Evolutionary conservation across 169 alveolate species (phyloP), one percentile per base, ranked within the genome.

Genomic region (Cardiosporidium cionae): DNA sequence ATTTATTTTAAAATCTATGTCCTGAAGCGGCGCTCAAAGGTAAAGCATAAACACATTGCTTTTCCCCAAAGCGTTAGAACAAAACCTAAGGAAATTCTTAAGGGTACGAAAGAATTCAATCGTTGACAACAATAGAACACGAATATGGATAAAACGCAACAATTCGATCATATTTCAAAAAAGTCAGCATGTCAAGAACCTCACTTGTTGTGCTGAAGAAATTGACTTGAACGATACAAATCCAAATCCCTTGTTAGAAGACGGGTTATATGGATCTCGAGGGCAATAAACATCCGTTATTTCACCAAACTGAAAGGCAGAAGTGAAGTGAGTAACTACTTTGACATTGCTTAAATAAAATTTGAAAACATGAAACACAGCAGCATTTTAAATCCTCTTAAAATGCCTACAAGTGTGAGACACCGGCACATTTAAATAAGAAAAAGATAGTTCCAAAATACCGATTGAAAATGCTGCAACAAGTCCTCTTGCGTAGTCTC

Each of bases 231-330:
- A 87, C 0, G 92, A 87, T 16, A 87, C 87, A 29, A 87, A 87
- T 22, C 92, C 92, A 70, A 86, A 87, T 9, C 92, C 92, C 67
- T 87, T 87, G 70, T 87, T 87, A 29, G 77, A 70, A 0, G 65
- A 32, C 5, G 86, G 65, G 67, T 83, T 81, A 32, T 68, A 64
- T 6, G 72, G 81, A 22, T 83, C 82, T 23, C 70, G 0, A 23
- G 88, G 88, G 2, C 73, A 62, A 79, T 83, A 82, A 1, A 83
- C 82, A 70, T 83, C 88, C 52, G 67, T 65, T 5, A 83, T 70
- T 0, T 81, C 74, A 1, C 88, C 88, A 52, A 83, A 83, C 89
- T 82, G 68, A 63, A 44, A 44, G n/a, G 16, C 16, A 16, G n/a
- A 44, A 44, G n/a, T n/a, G n/a, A n/a, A n/a, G n/a, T n/a, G n/a